These are phyloP conservation scores for Lactarius sp. DNA, from an alignment of 768 basidiomycete species.

Conservation along the genomic window DNA sequence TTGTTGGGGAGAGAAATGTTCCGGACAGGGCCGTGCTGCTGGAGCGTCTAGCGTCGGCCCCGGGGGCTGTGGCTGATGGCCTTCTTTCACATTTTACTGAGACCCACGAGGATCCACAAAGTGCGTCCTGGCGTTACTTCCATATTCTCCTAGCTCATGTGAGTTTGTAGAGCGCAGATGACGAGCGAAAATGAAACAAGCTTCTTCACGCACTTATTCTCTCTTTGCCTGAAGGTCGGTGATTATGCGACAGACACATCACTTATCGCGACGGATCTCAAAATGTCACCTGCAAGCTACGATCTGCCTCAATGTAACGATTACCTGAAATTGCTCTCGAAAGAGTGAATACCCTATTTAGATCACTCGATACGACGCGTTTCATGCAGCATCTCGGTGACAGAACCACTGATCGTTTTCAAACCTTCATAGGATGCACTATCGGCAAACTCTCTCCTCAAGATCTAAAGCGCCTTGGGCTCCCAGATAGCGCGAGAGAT, in stretches of 20 bases:
- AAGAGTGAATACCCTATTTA: constrained; percentile 68
- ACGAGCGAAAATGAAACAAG: constrained; percentile 70
- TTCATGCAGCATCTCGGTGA: background rate
- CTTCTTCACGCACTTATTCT: constrained; percentile 74
- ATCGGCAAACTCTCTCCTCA: constrained; percentile 49
- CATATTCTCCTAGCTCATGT: background rate
- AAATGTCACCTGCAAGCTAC: constrained; percentile 59
- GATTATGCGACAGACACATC: constrained; percentile 67
- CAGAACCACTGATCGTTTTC: background rate
- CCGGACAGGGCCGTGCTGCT: constrained; percentile 49
- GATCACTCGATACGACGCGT: constrained; percentile 53
- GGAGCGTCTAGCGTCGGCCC: constrained; percentile 54
- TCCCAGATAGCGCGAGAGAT: constrained; percentile 57
- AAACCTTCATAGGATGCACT: constrained; percentile 56
- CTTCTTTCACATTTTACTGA: constrained; percentile 81
- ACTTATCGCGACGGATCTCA: constrained; percentile 68
- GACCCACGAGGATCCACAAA: constrained; percentile 57
- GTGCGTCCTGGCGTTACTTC: constrained; percentile 38
- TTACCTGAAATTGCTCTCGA: constrained; percentile 5
- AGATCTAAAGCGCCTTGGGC: constrained; percentile 65
- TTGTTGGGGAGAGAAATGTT: constrained; percentile 31
- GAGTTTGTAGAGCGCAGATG: constrained; percentile 32
- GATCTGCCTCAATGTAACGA: constrained; percentile 29
- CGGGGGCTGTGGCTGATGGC: constrained; percentile 63
- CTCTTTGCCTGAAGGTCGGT: constrained; percentile 74